Evolutionary conservation across 805 yeast species (phyloP), one percentile per base, ranked within the genome.

Genomic region (Teunomyces pallodes): DNA sequence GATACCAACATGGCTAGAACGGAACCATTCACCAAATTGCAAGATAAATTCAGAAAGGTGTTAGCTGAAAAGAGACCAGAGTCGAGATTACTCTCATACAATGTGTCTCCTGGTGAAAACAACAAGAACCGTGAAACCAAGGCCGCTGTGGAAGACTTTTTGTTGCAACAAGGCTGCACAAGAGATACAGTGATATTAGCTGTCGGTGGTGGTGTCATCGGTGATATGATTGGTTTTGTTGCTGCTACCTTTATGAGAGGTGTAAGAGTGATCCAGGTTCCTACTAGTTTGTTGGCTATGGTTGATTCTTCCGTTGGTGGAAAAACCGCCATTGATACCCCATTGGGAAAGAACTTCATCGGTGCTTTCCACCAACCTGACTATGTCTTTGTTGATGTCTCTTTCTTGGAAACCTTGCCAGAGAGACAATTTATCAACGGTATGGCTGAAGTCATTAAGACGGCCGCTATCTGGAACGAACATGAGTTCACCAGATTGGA

Each of bases 231-330:
- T 55, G 99, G 99, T 3, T 94, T 83, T 65, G 98, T 94, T 36
- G 99, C 99, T n/a, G 92, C 99, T 29, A 94, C 99, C 2, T 94
- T 94, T 67, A 94, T 94, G 99, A 81, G 99, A 65, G 99, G 99
- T 48, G 96, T 94, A 7, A 79, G 96, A 53, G 90, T 90, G 48
- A 84, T 90, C 39, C 99, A 94, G 67, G 78, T 94, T 27, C 99
- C 99, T 47, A 94, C 99, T 5, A 87, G 96, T 30, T 70, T 94
- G 54, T 77, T 94, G 53, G 86, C 99, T 7, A 94, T 94, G 99
- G 99, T 94, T 30, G 99, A 94, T 67, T 90, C 97, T 9, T 89
- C 97, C 4, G 90, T 94, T 57, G 99, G 99, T 50, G 99, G 99
- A 36, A 94, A 94, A 66, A 94, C 99, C 39, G 99, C 99, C 36